Evolutionary conservation across 257 asterid genomes (phyloP), one percentile per base, ranked within the genome.

Genomic region (Anisodus tanguticus): DNA sequence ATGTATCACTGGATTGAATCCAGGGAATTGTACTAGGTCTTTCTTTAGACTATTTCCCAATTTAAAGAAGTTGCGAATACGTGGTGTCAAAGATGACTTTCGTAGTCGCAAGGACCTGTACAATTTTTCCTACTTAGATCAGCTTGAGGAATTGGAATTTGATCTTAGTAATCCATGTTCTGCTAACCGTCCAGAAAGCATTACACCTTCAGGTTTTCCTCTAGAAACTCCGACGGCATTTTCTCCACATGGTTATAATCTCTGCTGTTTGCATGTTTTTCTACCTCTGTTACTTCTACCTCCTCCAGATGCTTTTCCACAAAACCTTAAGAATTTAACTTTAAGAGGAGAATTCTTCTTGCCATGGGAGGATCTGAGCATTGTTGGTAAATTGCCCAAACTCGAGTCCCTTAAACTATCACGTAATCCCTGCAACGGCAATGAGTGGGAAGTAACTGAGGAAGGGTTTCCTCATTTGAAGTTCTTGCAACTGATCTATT

Each of bases 121-220:
- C 22, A 78, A 69, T 83, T 84, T 88, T 66, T 51, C 68, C 49
- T 4, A 68, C 71, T 85, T 88, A 9, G 4, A 72, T 74, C 57
- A 63, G 9, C 90, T 83, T 19, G 87, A 85, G 77, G 59, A 79
- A 22, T 53, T 88, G 11, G 76, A 84, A 37, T 31, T 84, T 83
- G 4, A 2, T 12, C 17, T 16, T 4, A 6, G 8, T 15, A 5
- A 16, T 12, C 17, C 35, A 31, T 31, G 12, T 11, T 2, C 17
- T 35, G 11, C 19, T 67, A 41, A 41, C 74, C 0, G 35, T 35
- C 49, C 12, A 3, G 3, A 67, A 13, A 13, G 1, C 2, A 6
- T 12, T 12, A 39, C 5, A 35, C 19, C 74, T 67, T 67, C 74
- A 66, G 19, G 45, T 12, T 3, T n/a, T 31, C 31, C 19, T 66